Conservation (phyloP, 345 rosid species). For the Schrenkiella parvula region DNA sequence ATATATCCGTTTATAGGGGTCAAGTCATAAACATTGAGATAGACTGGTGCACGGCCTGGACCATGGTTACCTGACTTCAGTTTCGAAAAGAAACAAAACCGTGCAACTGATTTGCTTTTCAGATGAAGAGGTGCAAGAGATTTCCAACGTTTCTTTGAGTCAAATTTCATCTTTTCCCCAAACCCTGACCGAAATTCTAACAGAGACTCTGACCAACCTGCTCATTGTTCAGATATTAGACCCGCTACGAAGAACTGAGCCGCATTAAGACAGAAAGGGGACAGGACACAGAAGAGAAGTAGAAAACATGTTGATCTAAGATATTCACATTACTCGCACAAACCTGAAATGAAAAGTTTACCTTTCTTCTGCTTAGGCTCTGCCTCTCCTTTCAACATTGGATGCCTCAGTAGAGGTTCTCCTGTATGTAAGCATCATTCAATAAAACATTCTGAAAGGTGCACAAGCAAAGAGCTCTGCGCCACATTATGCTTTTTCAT, state of each 20-base stretch:
- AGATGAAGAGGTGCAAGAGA: constrained; percentile 47
- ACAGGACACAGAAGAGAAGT: background rate
- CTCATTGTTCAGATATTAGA: constrained; percentile 2
- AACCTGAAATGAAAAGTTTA: background rate
- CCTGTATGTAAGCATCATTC: constrained; percentile 24
- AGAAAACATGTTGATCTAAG: background rate
- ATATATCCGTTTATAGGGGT: constrained; percentile 85
- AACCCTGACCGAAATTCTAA: constrained; percentile 11
- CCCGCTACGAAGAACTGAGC: background rate
- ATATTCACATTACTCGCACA: background rate
- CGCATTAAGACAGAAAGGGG: background rate
- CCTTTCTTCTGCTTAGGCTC: constrained; percentile 28
- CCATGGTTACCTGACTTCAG: constrained; percentile 52
- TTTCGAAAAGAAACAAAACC: constrained; percentile 73
- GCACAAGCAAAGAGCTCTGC: constrained; percentile 12
- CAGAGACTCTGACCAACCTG: constrained; percentile 44
- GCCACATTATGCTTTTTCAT: constrained; percentile 31
- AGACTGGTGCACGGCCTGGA: constrained; percentile 69
- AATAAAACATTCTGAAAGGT: constrained; percentile 5
- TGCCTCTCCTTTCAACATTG: constrained; percentile 29
- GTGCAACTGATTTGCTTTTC: constrained; percentile 57
- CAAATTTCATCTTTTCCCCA: constrained; percentile 59
- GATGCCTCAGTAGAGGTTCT: constrained; percentile 26
- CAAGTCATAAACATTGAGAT: constrained; percentile 90
- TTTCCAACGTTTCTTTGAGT: constrained; percentile 62